Conservation (phyloP, 108 stramenopile species). For the Skeletonema costatum region DNA sequence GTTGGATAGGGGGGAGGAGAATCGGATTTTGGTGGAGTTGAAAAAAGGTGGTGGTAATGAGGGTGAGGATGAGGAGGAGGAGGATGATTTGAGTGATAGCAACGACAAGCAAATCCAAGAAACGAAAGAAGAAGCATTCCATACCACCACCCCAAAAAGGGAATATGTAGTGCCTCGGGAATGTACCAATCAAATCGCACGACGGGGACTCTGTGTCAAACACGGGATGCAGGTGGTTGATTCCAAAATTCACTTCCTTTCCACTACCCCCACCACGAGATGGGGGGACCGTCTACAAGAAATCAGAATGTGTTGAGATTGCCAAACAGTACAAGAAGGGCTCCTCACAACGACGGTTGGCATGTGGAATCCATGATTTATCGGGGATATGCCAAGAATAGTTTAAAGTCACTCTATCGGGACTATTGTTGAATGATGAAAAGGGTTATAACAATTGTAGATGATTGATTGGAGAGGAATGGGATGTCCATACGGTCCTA, state of each 20-base stretch:
- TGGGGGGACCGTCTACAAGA: slow-evolving; percentile 1
- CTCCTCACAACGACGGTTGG: neutral
- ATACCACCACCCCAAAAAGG: neutral
- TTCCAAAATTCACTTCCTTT: neutral
- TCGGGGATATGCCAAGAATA: slow-evolving; percentile 5
- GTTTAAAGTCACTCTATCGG: neutral
- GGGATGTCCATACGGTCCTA: neutral
- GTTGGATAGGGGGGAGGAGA: neutral
- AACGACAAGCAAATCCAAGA: neutral
- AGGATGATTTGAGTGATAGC: neutral
- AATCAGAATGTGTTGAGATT: slow-evolving; percentile 5
- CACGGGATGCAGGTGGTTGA: neutral
- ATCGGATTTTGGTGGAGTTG: neutral
- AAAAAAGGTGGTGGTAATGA: neutral
- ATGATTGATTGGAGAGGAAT: neutral
- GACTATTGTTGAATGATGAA: slow-evolving; percentile 1
- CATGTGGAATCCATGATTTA: neutral
- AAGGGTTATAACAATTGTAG: neutral
- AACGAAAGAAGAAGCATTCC: neutral
- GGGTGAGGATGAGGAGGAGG: neutral
- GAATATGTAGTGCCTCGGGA: neutral
- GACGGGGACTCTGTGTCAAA: neutral
- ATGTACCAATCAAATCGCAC: neutral
- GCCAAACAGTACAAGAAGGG: slow-evolving; percentile 7
- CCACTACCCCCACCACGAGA: slow-evolving; percentile 1